Evolutionary conservation across 2,329 filamentous ascomycete species (phyloP), one percentile per base, ranked within the genome.

Genomic region (Tolypocladium album): DNA sequence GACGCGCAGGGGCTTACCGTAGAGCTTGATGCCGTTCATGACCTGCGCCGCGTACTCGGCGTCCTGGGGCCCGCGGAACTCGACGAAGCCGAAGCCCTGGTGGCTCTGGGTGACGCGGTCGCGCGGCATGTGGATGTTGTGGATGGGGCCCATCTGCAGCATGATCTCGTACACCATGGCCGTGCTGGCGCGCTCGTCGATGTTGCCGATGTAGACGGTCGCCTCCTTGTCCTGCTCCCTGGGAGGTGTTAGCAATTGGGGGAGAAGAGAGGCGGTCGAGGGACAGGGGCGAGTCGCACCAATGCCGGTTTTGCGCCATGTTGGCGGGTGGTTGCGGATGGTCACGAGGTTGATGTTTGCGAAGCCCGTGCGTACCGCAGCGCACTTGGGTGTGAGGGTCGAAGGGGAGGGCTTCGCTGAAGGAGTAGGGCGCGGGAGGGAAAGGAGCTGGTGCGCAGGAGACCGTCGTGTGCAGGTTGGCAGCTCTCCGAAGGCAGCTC

Each of bases 201-300:
- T 91, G 75, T 97, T 97, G 72, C 94, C 94, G 67, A 97, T 90
- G 75, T 99, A 99, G 73, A 97, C 90, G 50, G 94, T 97, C 67
- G 92, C 92, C 77, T 97, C 93, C 76, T 97, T 97, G 76, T 97
- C 93, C 80, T 97, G 93, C 74, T 97, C 91, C 90, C 89, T 92
- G 65, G 59, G 43, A 13, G 9, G 27, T n/a, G 50, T 53, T 36
- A 53, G 50, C 12, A 9, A 22, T 7, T 31, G 27, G 7, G 7
- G 31, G 20, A 13, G 13, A 8, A 15, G n/a, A 20, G 31, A 4
- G 7, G 20, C 31, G n/a, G 31, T 4, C 3, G 17, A 1, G 47
- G 27, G 8, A n/a, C 24, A 27, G 12, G 22, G 40, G n/a, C 13
- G n/a, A 15, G 31, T 53, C 78, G 66, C 81, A 89, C 88, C 89